phyloP scores from a whole-genome alignment of 257 asterid species.

The Primulina huaijiensis region DNA sequence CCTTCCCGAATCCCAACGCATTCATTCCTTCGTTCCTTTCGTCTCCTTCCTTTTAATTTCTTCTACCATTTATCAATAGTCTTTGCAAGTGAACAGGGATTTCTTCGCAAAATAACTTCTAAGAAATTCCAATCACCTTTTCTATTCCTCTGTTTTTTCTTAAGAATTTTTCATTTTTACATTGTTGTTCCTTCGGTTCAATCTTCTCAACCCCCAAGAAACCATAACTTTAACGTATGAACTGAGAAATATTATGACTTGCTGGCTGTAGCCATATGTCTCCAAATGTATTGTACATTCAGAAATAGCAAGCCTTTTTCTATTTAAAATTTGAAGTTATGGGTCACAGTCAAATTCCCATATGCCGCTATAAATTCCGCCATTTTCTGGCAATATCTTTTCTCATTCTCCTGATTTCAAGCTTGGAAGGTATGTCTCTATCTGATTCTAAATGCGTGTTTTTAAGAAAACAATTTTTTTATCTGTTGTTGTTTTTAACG shows the following conservation, averaged over 20 bases:
- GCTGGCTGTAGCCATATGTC: background rate
- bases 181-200: too few relatives aligned
- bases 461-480: too few relatives aligned
- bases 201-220: background rate
- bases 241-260: background rate
- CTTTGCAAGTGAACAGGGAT: background rate
- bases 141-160: background rate
- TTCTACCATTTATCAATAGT: background rate
- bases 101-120: background rate
- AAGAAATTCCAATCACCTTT: background rate
- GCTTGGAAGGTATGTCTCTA: background rate
- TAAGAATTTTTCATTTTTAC: too few relatives aligned
- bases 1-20: background rate
- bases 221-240: background rate
- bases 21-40: background rate
- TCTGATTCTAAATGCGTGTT: background rate
- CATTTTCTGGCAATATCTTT: background rate
- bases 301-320: background rate
- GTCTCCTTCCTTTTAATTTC: background rate
- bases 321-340: too few relatives aligned
- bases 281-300: background rate
- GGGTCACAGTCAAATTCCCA: background rate
- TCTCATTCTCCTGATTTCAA: background rate
- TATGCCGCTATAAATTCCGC: background rate
- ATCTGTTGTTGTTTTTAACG: too few relatives aligned